Evolutionary conservation across 1,139 yeast genomes (phyloP).

Genomic region (Protomyces gravidus): DNA sequence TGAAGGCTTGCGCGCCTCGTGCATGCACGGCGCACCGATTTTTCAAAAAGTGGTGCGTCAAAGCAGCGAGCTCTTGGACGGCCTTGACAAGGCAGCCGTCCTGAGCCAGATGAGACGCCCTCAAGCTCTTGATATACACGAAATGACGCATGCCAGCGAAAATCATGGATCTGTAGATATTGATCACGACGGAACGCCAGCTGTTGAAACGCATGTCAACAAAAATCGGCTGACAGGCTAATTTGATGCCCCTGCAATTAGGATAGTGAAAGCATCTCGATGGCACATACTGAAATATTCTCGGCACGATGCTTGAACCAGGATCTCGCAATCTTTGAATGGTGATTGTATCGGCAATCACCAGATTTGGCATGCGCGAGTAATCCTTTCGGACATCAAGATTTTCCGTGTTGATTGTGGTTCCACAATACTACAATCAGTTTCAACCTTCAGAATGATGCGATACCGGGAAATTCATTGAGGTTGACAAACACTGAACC

Average conservation of each 20-base stretch:
- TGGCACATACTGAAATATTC: slow-evolving; percentile 23
- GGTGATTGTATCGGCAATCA: slow-evolving; percentile 29
- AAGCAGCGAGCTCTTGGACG: background rate
- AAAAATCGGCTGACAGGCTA: slow-evolving; percentile 27
- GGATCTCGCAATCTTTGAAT: slow-evolving; percentile 30
- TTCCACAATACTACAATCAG: slow-evolving; percentile 34
- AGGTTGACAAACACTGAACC: slow-evolving; percentile 28
- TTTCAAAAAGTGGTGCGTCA: background rate
- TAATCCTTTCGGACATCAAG: slow-evolving; percentile 33
- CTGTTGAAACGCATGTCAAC: slow-evolving; percentile 32
- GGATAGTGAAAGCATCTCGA: background rate
- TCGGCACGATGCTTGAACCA: slow-evolving; percentile 19
- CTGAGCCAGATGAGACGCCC: background rate
- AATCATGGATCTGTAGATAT: slow-evolving; percentile 32
- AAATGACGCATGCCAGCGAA: slow-evolving; percentile 33
- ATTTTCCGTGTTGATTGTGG: slow-evolving; percentile 31
- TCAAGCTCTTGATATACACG: slow-evolving; percentile 5
- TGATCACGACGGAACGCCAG: slow-evolving; percentile 30
- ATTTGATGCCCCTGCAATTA: slow-evolving; percentile 18
- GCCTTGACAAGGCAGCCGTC: background rate
- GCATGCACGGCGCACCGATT: too few species aligned
- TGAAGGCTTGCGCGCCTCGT: too few species aligned
- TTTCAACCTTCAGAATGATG: background rate
- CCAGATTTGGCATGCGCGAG: slow-evolving; percentile 22
- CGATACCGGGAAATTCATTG: slow-evolving; percentile 8